phyloP scores from a whole-genome alignment of 2,329 filamentous ascomycete genomes.

The Diplodia mutila region DNA sequence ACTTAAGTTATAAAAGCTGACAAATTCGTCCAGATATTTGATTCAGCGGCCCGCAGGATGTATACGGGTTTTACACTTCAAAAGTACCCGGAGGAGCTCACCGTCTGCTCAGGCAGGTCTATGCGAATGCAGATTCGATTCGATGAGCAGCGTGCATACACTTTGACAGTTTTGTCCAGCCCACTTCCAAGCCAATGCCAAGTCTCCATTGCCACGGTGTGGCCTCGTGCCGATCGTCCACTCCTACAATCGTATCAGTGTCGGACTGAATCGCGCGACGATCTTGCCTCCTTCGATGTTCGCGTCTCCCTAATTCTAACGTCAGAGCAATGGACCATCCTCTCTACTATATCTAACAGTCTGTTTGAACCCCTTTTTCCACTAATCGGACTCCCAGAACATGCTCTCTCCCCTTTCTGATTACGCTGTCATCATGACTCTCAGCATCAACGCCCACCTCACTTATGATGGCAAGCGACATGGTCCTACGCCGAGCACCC shows the following conservation, averaged over 20 bases:
- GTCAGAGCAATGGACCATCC: background rate
- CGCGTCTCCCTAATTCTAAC: background rate
- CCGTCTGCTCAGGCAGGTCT: background rate
- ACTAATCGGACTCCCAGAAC: background rate
- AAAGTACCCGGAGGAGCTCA: background rate
- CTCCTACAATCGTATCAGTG: background rate
- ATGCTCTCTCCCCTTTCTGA: no score
- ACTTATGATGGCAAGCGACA: background rate
- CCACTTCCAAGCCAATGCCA: background rate
- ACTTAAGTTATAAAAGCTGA: no score
- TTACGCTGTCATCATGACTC: no score
- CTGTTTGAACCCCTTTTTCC: background rate
- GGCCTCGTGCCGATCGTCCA: background rate
- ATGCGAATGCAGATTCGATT: background rate
- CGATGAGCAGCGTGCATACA: background rate
- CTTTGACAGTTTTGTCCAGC: background rate
- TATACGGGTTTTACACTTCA: no score
- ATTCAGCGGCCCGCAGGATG: no score
- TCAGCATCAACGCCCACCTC: background rate
- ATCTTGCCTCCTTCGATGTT: slow-evolving; percentile 10
- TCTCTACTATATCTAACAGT: background rate
- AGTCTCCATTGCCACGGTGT: background rate
- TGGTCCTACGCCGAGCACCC: background rate
- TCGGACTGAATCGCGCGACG: slow-evolving; percentile 9
- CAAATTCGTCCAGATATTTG: no score